Base-by-base conservation (phyloP, 371 early-diverging fungal species). In the Smittium mucronatum region DNA sequence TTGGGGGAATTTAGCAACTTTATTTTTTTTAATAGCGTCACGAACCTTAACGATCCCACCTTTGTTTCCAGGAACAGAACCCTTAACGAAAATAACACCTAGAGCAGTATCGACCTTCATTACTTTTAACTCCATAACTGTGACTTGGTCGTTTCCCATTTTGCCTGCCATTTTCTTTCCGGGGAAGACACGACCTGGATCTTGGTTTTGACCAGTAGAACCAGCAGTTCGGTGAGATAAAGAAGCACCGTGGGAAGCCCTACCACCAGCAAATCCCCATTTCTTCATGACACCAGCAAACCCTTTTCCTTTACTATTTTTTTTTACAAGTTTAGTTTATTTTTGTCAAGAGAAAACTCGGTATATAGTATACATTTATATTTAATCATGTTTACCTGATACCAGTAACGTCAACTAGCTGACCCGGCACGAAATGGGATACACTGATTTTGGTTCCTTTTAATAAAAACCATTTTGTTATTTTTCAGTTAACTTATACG, bases 91-190 rank as follows among this genome's bases (percentile, higher is more conserved):
- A 61, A 97, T 71, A 58, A 93, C 80, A 79, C 95, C 92, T 70
- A 90, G 75, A 16, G 71, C 85, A 31, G 87, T 85, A 76, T 97
- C 97, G 64, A 97, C 84, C 80, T 95, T 95, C 75, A 95, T 69
- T 70, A 90, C 89, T 75, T 89, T 84, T 34, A 94, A 81, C 71
- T 84, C 90, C 74, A 91, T 90, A 29, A 87, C 89, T 15, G 96
- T 94, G 26, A 84, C 81, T 72, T 78, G 86, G 47, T 90, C 84
- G 69, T 91, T 91, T 70, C 98, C 98, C 89, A 97, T 89, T 32
- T 92, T 86, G 64, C 98, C 98, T 28, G 97, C 88, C 97, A 97
- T 97, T 80, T 97, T 97, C 81, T 95, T 97, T 30, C 97, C 97
- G 75, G 91, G 91, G 76, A 89, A 95, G 64, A 96, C 96, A 64